Base-by-base conservation (phyloP, 1,139 yeast species). In the Diutina rugosa region DNA sequence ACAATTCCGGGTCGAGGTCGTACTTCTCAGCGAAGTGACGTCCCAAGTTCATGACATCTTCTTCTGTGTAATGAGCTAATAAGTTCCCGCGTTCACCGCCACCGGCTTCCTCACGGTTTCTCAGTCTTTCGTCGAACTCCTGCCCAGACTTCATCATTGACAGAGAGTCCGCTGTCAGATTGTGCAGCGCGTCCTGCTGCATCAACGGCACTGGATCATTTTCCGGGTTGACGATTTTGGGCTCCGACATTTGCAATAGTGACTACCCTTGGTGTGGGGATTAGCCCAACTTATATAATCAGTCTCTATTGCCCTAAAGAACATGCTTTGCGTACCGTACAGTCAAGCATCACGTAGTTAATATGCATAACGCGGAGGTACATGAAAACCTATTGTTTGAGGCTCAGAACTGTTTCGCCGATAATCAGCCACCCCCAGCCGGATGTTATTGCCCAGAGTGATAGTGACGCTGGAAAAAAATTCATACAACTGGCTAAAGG, bases 21-120 rank as follows among this genome's bases (percentile, higher is more conserved):
- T 86, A 73, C 61, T 79, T 79, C 48, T 69, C 65, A 30, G 91
- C 91, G 67, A 85, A 88, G 59, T 77, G 76, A 58, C 86, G 74
- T 30, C 93, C 96, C 83, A 86, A 83, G 58, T 74, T 77, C 77
- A 82, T 78, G 7, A 83, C 88, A 65, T 85, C 87, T 38, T 79
- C 78, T 60, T 81, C 83, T 28, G 85, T 69, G 61, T 86, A 82
- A 62, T 82, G 86, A 1, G 82, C 69, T 59, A 87, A 73, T 56
- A 86, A 83, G 66, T 86, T 85, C 49, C 80, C 83, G 45, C 58
- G 64, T 58, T 71, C 76, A 26, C 62, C 64, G 5, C 45, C 55
- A 32, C 44, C 53, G 26, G 53, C 28, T 12, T 10, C 30, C 10
- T n/a, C 16, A 1, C 38, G 29, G 35, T 47, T 30, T 9, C 21